Evolutionary conservation across 2,329 filamentous ascomycete genomes (phyloP), one percentile per base, ranked within the genome.

Genomic region (Diplodia intermedia): DNA sequence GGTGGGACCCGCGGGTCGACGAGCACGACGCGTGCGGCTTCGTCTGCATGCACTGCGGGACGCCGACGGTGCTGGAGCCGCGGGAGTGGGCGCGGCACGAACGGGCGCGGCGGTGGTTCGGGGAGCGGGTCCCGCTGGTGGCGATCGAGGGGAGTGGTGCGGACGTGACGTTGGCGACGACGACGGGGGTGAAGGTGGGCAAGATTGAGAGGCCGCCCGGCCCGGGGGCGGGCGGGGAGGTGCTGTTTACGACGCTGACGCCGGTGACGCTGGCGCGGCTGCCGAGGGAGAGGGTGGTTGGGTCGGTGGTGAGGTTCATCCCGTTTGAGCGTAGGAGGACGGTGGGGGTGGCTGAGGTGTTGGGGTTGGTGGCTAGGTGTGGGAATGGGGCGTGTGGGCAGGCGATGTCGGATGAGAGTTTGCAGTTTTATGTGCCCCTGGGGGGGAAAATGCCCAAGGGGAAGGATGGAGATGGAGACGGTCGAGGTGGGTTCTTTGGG

Each of bases 341-440:
- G 52, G 2, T 8, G 26, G 12, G 26, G 8, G 15, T 31, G 52
- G 52, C 12, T 11, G 52, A 54, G 49, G n/a, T 26, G n/a, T 9
- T 52, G 12, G 9, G 26, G 52, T 31, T 54, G 52, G 26, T 54
- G 12, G 29, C 31, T 1, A 1, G 31, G 29, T 56, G 53, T n/a
- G 29, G 31, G 52, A 29, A 29, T 14, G 23, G 15, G 31, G 53
- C 15, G 53, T 56, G 53, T 14, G 18, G 53, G 53, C 31, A 31
- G 53, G 8, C 14, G 2, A 31, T 56, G 14, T 11, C 15, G 1
- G 53, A 56, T 56, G 53, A 56, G 53, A 36, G 26, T 38, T 11
- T 56, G 31, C 31, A 56, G 29, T 56, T 56, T 56, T 56, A 56
- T 38, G 31, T 56, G 53, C 53, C 53, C 23, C 2, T 26, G 23